Conservation (phyloP, 2,329 filamentous ascomycete genomes). For the Dothideomycetes sp. region DNA sequence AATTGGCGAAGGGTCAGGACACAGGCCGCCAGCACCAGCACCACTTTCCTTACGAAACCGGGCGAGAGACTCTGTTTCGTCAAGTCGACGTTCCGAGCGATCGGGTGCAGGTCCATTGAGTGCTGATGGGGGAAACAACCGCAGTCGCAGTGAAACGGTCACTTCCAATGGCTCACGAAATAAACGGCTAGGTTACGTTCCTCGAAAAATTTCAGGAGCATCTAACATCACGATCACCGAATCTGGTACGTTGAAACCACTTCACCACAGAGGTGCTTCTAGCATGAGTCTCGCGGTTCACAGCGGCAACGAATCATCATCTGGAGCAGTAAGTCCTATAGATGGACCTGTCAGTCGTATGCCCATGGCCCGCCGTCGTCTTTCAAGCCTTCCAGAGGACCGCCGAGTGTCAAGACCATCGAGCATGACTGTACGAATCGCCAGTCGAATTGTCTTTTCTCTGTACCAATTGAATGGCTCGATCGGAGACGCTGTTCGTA, state of each 20-base stretch:
- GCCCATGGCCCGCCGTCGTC: slow-evolving; percentile 10
- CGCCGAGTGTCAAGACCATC: slow-evolving; percentile 16
- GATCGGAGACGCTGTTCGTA: slow-evolving; percentile 15
- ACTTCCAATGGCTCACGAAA: slow-evolving; percentile 42
- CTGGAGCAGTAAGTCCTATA: slow-evolving; percentile 25
- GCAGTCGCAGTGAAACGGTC: slow-evolving; percentile 55
- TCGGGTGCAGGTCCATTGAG: slow-evolving; percentile 64
- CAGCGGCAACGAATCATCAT: slow-evolving; percentile 24
- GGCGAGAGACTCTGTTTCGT: slow-evolving; percentile 46
- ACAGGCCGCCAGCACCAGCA: slow-evolving; percentile 58
- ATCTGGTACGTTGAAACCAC: slow-evolving; percentile 21
- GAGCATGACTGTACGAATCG: slow-evolving; percentile 15
- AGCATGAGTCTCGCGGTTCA: slow-evolving; percentile 19
- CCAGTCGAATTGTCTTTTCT: slow-evolving; percentile 14
- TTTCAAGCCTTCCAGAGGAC: slow-evolving; percentile 17
- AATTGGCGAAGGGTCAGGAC: slow-evolving; percentile 51
- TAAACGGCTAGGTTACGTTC: slow-evolving; percentile 53
- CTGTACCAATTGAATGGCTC: slow-evolving; percentile 16
- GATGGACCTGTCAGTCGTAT: slow-evolving; percentile 17
- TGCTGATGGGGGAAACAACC: slow-evolving; percentile 59
- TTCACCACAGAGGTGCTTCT: slow-evolving; percentile 25
- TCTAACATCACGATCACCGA: slow-evolving; percentile 18
- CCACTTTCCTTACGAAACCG: slow-evolving; percentile 72
- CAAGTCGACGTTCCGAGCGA: slow-evolving; percentile 37
- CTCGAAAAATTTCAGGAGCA: slow-evolving; percentile 44